Conservation (phyloP, 2,329 filamentous ascomycete species). For the Monilinia laxa region DNA sequence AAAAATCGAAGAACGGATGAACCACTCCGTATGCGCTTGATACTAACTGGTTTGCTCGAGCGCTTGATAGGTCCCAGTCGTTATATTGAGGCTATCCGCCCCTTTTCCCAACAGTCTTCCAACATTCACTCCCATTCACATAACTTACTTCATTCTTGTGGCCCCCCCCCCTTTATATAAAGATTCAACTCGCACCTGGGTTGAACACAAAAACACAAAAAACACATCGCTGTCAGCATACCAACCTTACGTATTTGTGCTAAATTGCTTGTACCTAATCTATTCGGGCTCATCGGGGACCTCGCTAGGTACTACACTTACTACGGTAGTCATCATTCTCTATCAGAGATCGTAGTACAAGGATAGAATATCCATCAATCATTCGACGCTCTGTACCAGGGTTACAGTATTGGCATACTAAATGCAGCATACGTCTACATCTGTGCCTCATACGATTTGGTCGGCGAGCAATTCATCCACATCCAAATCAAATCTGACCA, state of each 20-base stretch:
- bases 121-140: background rate
- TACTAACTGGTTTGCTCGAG: background rate
- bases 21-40: constrained; percentile 13
- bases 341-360: constrained; percentile 14
- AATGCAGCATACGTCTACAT: constrained; percentile 25
- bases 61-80: background rate
- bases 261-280: constrained; percentile 11
- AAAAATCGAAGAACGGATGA: constrained; percentile 18
- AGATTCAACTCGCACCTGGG: background rate
- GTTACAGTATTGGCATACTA: constrained; percentile 11
- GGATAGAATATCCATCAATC: constrained; percentile 15
- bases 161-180: constrained; percentile 13
- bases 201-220: background rate
- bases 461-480: constrained; percentile 30
- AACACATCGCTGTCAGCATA: constrained; percentile 9
- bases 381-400: constrained; percentile 19
- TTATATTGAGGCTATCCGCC: constrained; percentile 20
- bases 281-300: constrained; percentile 22
- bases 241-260: background rate
- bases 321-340: constrained; percentile 20
- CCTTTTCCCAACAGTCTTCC: constrained; percentile 11
- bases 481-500: constrained; percentile 24
- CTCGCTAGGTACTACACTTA: constrained; percentile 21
- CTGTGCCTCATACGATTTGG: constrained; percentile 29
- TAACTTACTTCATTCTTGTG: constrained; percentile 10